phyloP scores from a whole-genome alignment of 768 basidiomycete genomes.

The Naganishia vishniacii region DNA sequence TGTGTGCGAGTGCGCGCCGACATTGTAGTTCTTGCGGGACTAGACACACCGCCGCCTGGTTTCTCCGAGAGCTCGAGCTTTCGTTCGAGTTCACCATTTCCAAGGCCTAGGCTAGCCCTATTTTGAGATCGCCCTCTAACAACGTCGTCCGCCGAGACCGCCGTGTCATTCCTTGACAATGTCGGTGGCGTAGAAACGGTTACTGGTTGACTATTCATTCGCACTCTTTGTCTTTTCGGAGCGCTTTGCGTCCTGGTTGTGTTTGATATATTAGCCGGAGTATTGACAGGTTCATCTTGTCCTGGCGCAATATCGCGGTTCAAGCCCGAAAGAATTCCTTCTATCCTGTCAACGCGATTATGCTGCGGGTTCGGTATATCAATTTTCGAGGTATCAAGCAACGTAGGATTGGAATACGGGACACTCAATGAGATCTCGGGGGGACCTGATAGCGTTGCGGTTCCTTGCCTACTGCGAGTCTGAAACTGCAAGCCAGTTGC shows the following conservation, averaged over 20 bases:
- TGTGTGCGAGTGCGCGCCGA: not conserved
- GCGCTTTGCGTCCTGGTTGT: not conserved
- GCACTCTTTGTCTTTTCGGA: not conserved
- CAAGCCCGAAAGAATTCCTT: not conserved
- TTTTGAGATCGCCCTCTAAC: not conserved
- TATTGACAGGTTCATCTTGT: not conserved
- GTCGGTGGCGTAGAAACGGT: not conserved
- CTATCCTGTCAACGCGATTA: not conserved
- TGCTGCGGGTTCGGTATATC: too few relatives aligned
- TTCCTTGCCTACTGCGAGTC: not conserved
- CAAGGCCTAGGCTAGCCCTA: not conserved
- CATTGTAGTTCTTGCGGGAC: not conserved
- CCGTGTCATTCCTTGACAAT: not conserved
- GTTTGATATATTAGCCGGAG: not conserved
- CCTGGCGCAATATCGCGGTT: not conserved
- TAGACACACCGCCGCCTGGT: not conserved
- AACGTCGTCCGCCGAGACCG: not conserved
- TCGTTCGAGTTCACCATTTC: not conserved
- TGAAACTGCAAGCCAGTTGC: not conserved
- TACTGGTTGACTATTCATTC: slow-evolving; percentile 11
- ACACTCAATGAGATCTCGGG: too few relatives aligned
- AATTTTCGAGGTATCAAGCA: too few relatives aligned
- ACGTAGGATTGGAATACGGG: too few relatives aligned
- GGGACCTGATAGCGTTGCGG: too few relatives aligned
- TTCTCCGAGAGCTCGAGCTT: not conserved